Evolutionary conservation across 2,329 filamentous ascomycete species (phyloP), one percentile per base, ranked within the genome.

Genomic region (Penicillium janthinellum): DNA sequence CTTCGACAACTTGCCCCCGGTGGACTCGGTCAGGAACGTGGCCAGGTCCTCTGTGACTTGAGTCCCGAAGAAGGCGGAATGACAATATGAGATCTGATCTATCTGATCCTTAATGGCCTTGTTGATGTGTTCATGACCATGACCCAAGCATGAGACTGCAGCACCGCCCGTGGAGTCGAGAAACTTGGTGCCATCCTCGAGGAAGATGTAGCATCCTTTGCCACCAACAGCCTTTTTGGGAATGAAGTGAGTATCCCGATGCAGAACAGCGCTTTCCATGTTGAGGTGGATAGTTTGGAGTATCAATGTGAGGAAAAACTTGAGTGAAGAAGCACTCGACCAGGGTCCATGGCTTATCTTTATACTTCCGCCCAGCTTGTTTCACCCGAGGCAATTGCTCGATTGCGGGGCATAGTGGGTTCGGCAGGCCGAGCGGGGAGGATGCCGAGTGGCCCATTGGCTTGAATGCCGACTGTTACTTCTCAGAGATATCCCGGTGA

Each of bases 121-220:
- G 12, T 79, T 79, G 12, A 93, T 84, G 50, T 87, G 79, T 44
- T 80, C 69, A 60, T 88, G 82, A 34, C 85, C 86, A 66, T 91
- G 87, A 6, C 90, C 91, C 10, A 94, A 77, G 69, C 87, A 88
- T 10, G 86, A 82, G 3, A 92, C 90, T 22, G 88, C 89, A 3
- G 90, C 88, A 20, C 91, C 91, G 31, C 88, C 85, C 20, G 88
- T 90, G 1, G 86, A 88, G 72, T 95, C 91, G 14, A 92, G 82
- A 45, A 95, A 83, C 37, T 77, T 79, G 25, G 83, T 81, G 1
- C 87, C 88, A 69, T 82, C 80, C 64, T 78, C 77, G 1, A 86
- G 76, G 37, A 78, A 74, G n/a, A 87, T 73, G 60, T 82, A 83
- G 64, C 81, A 79, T 11, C 83, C 84, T 57, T 79, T 73, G 5